Conservation (phyloP, 805 yeast species). For the Naumovozyma castellii region DNA sequence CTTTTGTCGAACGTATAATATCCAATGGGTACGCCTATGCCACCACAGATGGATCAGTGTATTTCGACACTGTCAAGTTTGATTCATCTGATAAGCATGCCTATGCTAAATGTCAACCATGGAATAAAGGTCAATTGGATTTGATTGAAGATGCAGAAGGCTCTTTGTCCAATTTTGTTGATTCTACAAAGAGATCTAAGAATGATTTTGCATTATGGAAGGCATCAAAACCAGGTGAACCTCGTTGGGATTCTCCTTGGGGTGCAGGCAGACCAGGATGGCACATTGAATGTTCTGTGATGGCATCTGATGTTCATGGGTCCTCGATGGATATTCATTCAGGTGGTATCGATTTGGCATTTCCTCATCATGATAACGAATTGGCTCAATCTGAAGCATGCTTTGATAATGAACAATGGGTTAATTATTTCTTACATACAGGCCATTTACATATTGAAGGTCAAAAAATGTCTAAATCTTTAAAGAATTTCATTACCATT, state of each 20-base stretch:
- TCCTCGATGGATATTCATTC: constrained; percentile 84
- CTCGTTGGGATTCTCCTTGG: constrained; percentile 93
- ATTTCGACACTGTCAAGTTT: constrained; percentile 80
- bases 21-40: constrained; percentile 75
- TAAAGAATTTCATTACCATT: constrained; percentile 91
- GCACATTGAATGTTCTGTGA: constrained; percentile 98
- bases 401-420: constrained; percentile 87
- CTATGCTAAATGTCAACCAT: constrained; percentile 94
- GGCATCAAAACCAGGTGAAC: constrained; percentile 93
- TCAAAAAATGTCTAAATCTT: constrained; percentile 92
- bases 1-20: constrained; percentile 66
- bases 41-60: constrained; percentile 86
- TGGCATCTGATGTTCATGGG: constrained; percentile 90
- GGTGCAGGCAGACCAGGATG: constrained; percentile 98
- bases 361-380: constrained; percentile 98
- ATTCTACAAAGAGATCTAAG: constrained; percentile 50
- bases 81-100: constrained; percentile 64
- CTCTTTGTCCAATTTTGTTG: constrained; percentile 42
- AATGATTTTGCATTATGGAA: constrained; percentile 97
- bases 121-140: constrained; percentile 86
- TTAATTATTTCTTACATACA: constrained; percentile 90
- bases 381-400: constrained; percentile 94
- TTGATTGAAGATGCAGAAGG: constrained; percentile 95
- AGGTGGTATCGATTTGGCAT: constrained; percentile 94
- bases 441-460: constrained; percentile 98